Conservation (phyloP, 495 filamentous ascomycete species). For the Echria macrotheca region DNA sequence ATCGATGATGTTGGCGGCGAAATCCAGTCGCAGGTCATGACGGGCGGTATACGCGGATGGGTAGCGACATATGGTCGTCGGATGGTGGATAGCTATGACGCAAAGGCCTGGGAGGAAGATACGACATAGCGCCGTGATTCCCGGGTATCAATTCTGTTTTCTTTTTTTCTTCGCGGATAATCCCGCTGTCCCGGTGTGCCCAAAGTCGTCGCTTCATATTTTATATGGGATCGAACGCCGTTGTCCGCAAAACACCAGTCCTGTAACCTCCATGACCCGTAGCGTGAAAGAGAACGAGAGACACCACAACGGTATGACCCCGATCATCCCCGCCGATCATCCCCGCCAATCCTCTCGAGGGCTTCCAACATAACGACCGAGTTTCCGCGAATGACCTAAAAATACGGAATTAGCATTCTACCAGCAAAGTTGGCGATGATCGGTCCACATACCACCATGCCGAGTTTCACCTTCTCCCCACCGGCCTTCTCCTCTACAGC, state of each 20-base stretch:
- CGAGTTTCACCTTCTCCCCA: constrained; percentile 83
- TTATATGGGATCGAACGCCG: constrained; percentile 10
- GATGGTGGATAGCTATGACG: constrained; percentile 45
- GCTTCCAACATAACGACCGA: constrained; percentile 96
- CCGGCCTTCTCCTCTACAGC: constrained; percentile 93
- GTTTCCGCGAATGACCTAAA: constrained; percentile 76
- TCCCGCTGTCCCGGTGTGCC: constrained; percentile 12
- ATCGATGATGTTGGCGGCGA: constrained; percentile 28
- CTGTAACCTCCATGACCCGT: not conserved
- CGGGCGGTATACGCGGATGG: constrained; percentile 47
- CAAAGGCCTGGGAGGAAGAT: constrained; percentile 40
- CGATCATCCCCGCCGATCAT: constrained; percentile 30
- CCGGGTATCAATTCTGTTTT: constrained; percentile 2
- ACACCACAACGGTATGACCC: too few relatives aligned
- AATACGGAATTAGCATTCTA: constrained; percentile 4
- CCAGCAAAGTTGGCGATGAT: not conserved
- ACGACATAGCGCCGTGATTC: constrained; percentile 14
- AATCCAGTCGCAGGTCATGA: constrained; percentile 39
- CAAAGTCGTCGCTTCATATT: not conserved
- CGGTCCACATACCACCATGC: constrained; percentile 74
- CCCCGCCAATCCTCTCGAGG: constrained; percentile 52
- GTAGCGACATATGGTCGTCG: constrained; percentile 38
- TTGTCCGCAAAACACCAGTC: too few relatives aligned
- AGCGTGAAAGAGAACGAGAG: too few relatives aligned
- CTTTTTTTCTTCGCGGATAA: not conserved